phyloP scores from a whole-genome alignment of 2,329 filamentous ascomycete genomes.

The Pseudogymnoascus sp. region DNA sequence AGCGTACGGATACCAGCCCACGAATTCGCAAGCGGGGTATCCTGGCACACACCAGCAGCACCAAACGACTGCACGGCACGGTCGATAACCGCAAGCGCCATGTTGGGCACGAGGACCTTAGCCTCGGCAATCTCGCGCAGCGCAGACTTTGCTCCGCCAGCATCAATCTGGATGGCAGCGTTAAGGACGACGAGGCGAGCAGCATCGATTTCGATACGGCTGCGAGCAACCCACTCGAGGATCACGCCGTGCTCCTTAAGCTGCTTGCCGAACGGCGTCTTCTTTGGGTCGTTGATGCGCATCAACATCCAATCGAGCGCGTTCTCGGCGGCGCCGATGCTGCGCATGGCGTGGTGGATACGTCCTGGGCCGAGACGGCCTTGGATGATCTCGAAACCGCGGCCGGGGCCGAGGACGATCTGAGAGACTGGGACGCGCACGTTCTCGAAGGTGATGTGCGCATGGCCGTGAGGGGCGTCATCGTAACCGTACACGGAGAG shows the following conservation, averaged over 20 bases:
- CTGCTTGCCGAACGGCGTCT: conserved; percentile 84
- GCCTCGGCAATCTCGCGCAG: conserved; percentile 91
- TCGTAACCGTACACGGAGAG: conserved; percentile 91
- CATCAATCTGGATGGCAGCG: conserved; percentile 90
- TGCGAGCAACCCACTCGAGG: conserved; percentile 88
- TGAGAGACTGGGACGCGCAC: conserved; percentile 78
- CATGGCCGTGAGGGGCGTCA: conserved; percentile 96
- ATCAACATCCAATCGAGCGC: conserved; percentile 93
- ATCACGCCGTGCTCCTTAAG: conserved; percentile 87
- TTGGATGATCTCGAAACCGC: conserved; percentile 97
- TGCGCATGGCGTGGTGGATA: conserved; percentile 96
- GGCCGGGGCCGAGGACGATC: conserved; percentile 85
- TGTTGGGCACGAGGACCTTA: conserved; percentile 82
- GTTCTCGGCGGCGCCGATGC: conserved; percentile 81
- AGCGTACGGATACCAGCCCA: conserved; percentile 76
- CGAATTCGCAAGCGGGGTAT: conserved; percentile 81
- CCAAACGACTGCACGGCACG: conserved; percentile 90
- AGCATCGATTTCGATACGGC: conserved; percentile 87
- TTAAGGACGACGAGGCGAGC: conserved; percentile 86
- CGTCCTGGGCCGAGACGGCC: conserved; percentile 90
- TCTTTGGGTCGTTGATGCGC: conserved; percentile 82
- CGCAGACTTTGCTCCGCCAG: conserved; percentile 77
- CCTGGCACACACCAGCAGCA: conserved; percentile 83
- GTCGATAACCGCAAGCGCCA: conserved; percentile 80
- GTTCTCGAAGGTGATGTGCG: conserved; percentile 81